These are phyloP conservation scores for Podochytrium sp. DNA, from an alignment of 192 early-diverging fungal genomes.

Conservation along the genomic window DNA sequence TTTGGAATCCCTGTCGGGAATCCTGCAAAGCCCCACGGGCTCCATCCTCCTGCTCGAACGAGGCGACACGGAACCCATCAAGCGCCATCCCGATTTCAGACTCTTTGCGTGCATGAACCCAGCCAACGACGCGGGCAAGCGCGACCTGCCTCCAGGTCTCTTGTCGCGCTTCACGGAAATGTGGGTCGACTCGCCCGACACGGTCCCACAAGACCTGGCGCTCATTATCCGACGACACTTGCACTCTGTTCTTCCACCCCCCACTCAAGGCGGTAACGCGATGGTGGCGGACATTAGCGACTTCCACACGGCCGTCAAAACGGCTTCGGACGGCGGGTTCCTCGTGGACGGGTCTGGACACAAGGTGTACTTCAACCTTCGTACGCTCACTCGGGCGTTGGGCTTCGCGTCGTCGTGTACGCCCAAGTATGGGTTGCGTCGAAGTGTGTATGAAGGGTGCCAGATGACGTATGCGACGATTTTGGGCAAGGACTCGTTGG, in stretches of 20 bases:
- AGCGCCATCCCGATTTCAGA: conserved; percentile 89
- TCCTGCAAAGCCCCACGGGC: conserved; percentile 81
- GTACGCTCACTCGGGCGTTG: conserved; percentile 87
- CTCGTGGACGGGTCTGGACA: conserved; percentile 90
- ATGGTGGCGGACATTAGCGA: conserved; percentile 71
- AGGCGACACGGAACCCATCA: conserved; percentile 83
- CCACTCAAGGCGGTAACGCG: conserved; percentile 63
- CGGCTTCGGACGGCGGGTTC: conserved; percentile 66
- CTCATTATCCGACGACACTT: conserved; percentile 83
- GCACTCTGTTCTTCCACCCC: conserved; percentile 42
- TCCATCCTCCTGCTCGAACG: conserved; percentile 89
- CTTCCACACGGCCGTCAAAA: conserved; percentile 82
- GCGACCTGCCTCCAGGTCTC: conserved; percentile 89
- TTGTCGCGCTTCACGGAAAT: conserved; percentile 94
- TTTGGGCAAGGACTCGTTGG: conserved; percentile 72
- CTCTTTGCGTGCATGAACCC: conserved; percentile 99
- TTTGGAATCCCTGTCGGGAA: conserved; percentile 85
- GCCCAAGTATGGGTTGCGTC: conserved; percentile 75
- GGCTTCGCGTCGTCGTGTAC: conserved; percentile 74
- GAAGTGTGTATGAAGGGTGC: conserved; percentile 91
- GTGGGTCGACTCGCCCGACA: conserved; percentile 92
- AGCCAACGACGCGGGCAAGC: conserved; percentile 96
- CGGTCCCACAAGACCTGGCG: conserved; percentile 75
- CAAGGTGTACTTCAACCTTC: conserved; percentile 88
- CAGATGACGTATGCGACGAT: conserved; percentile 95